Conservation (phyloP, 495 filamentous ascomycete genomes). For the Aspergillus taichungensis region DNA sequence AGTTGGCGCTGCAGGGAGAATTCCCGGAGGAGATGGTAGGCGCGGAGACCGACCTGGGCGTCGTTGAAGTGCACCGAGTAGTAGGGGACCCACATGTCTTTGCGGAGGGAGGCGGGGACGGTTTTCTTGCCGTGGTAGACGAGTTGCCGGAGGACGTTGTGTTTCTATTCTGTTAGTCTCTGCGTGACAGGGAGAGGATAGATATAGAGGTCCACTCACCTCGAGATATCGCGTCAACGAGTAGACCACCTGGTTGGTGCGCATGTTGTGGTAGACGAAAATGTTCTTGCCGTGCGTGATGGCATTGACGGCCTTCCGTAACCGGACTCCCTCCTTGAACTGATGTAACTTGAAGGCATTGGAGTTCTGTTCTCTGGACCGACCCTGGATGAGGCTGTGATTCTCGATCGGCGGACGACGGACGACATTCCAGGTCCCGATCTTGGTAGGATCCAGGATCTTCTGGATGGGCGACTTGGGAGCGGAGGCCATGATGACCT, state of each 20-base stretch:
- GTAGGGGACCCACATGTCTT: conserved; percentile 85
- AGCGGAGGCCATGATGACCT: conserved; percentile 36
- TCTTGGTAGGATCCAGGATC: conserved; percentile 39
- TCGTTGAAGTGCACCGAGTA: conserved; percentile 64
- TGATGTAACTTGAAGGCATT: conserved; percentile 36
- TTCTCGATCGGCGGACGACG: conserved; percentile 33
- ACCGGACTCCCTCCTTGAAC: conserved; percentile 29
- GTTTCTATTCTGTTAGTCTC: conserved; percentile 40
- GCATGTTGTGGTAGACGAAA: conserved; percentile 73
- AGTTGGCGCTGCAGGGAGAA: conserved; percentile 47
- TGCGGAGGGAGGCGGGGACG: conserved; percentile 65
- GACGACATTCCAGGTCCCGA: conserved; percentile 32
- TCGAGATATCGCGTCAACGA: conserved; percentile 60
- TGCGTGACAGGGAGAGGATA: background rate
- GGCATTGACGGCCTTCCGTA: conserved; percentile 39
- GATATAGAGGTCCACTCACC: conserved; percentile 36
- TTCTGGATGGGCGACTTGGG: conserved; percentile 25
- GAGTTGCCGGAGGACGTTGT: conserved; percentile 62
- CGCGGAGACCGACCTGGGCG: conserved; percentile 56
- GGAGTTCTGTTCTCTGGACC: conserved; percentile 24
- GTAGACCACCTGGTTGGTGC: conserved; percentile 76
- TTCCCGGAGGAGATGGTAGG: conserved; percentile 76
- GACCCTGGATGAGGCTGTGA: conserved; percentile 31
- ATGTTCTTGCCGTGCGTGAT: conserved; percentile 58
- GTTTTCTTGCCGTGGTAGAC: conserved; percentile 89